Percentiles rank a stretch among this genome's conserved stretches.
Evolutionary conservation across 345 rosid genomes (phyloP).

Genomic region (Salix arbutifolia): DNA sequence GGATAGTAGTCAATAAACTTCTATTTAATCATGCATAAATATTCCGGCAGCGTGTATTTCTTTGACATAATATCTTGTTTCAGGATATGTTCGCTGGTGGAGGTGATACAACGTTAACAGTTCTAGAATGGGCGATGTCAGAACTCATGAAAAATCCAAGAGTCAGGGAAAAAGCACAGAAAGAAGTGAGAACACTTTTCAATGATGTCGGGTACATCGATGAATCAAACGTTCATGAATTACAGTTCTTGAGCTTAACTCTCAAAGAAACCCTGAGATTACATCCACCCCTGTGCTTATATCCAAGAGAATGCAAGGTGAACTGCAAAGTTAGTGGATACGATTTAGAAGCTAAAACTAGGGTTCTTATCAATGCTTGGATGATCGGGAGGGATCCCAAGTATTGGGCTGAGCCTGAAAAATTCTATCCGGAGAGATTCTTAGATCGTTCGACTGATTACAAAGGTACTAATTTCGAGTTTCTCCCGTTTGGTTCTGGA

Average conservation of each 20-base stretch:
- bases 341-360: background rate
- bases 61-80: background rate
- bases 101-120: background rate
- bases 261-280: background rate
- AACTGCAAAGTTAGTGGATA: background rate
- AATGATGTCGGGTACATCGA: background rate
- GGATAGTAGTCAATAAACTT: no score
- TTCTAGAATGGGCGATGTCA: conserved; percentile 6
- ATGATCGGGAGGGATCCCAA: background rate
- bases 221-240: background rate
- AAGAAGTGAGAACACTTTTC: background rate
- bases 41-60: no score
- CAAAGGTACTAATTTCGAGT: background rate
- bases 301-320: background rate
- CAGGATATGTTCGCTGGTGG: conserved; percentile 4
- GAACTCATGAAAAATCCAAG: background rate
- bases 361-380: background rate
- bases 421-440: background rate
- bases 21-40: no score
- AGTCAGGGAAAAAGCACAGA: background rate
- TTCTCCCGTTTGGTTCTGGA: conserved; percentile 3
- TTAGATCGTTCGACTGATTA: background rate
- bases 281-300: background rate
- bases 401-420: background rate
- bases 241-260: background rate